These are phyloP conservation scores for Kodamaea hsintzibuensis DNA, from an alignment of 805 yeast genomes.

Conservation along the genomic window DNA sequence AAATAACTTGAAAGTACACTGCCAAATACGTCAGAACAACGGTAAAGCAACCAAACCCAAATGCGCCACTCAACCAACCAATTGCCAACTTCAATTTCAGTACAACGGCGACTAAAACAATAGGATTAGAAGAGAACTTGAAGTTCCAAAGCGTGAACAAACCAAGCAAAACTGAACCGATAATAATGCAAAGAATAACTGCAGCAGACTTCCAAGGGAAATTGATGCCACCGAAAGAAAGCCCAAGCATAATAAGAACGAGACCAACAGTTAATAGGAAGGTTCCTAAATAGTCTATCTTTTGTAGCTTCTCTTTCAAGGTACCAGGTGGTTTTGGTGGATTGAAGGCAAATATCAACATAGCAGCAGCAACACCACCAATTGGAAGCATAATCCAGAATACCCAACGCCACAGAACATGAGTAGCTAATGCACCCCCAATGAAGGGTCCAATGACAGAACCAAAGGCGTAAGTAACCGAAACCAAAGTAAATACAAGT, in stretches of 20 bases:
- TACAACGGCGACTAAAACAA: slow-evolving; percentile 45
- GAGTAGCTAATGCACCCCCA: slow-evolving; percentile 63
- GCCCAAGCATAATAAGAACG: slow-evolving; percentile 47
- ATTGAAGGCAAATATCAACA: slow-evolving; percentile 42
- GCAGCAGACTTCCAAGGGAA: slow-evolving; percentile 56
- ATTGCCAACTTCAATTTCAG: slow-evolving; percentile 34
- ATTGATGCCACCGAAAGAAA: slow-evolving; percentile 56
- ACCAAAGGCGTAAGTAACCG: slow-evolving; percentile 48
- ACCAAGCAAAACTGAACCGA: slow-evolving; percentile 44
- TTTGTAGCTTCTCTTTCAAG: slow-evolving; percentile 34
- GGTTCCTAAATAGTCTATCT: slow-evolving; percentile 53
- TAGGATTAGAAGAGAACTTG: slow-evolving; percentile 42
- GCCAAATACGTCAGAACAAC: slow-evolving; percentile 33
- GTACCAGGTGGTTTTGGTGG: slow-evolving; percentile 47
- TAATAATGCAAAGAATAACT: slow-evolving; percentile 47
- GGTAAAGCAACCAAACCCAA: slow-evolving; percentile 43
- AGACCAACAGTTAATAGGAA: slow-evolving; percentile 41
- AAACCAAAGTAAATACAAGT: slow-evolving; percentile 37
- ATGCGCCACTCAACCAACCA: slow-evolving; percentile 36
- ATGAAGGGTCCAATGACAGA: slow-evolving; percentile 61
- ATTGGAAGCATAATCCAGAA: slow-evolving; percentile 69
- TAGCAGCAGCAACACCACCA: slow-evolving; percentile 50
- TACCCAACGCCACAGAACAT: slow-evolving; percentile 73
- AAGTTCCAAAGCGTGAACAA: slow-evolving; percentile 44
- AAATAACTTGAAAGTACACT: slow-evolving; percentile 40